These are phyloP conservation scores for Silybum marianum DNA, from an alignment of 129 eudicot species.

Conservation along the genomic window DNA sequence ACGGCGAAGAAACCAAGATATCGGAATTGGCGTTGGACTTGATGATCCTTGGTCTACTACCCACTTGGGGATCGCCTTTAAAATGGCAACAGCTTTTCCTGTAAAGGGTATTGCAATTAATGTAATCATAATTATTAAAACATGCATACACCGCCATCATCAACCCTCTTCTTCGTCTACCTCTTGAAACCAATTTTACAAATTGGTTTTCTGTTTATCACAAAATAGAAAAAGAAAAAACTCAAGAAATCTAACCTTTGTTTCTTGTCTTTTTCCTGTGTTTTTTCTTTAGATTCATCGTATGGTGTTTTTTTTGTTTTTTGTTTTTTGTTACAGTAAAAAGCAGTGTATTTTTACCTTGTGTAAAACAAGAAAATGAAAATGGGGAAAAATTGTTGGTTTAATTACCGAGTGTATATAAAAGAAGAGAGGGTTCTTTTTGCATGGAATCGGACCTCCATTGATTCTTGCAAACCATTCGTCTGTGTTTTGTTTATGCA, in stretches of 20 bases:
- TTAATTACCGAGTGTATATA: constrained; percentile 13
- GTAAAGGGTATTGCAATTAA: constrained; percentile 1
- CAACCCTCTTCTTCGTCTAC: not conserved
- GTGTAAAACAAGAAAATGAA: constrained; percentile 10
- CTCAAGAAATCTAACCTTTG: constrained; percentile 19
- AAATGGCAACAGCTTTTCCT: constrained; percentile 24
- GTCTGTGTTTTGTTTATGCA: constrained; percentile 15
- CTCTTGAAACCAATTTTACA: not conserved
- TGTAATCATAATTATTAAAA: constrained; percentile 14
- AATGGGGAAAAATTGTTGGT: not conserved
- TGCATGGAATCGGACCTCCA: constrained; percentile 29
- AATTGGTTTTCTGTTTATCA: constrained; percentile 19
- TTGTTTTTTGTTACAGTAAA: not conserved
- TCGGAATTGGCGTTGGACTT: not conserved
- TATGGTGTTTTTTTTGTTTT: not conserved
- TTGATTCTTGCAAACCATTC: constrained; percentile 5
- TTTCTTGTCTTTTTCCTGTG: constrained; percentile 27
- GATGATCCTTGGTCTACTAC: not conserved
- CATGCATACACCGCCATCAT: constrained; percentile 30
- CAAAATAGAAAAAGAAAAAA: not conserved
- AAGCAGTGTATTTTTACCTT: not conserved
- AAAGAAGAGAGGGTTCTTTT: constrained; percentile 28
- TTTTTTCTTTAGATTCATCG: not conserved
- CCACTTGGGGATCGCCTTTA: constrained; percentile 1
- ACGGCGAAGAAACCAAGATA: constrained; percentile 5